Evolutionary conservation across 768 basidiomycete species (phyloP), one percentile per base, ranked within the genome.

Genomic region (Wakefieldia striispora): DNA sequence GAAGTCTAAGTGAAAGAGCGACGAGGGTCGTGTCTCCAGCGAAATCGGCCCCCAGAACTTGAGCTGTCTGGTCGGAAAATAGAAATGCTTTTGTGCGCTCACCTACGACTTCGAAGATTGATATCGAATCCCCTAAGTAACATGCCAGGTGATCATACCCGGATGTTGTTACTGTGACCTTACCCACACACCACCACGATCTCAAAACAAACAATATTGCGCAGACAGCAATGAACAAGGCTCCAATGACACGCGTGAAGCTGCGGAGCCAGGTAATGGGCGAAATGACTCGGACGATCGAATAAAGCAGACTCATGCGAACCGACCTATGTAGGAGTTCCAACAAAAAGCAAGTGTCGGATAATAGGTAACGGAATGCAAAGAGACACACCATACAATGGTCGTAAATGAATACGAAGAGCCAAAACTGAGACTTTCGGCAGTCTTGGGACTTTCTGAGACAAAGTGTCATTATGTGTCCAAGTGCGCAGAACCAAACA

Each of bases 231-330:
- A 46, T 6, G 35, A 60, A 57, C 13, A 51, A 3, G 17, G 29
- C 49, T 3, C 47, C 38, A 8, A 49, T 40, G 12, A 27, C 43
- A 21, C 39, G 39, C 20, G 20, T 21, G 12, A 51, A 4, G 9
- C 3, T 36, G 24, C 17, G 39, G 26, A 47, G 17, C 16, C 9
- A 17, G n/a, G 17, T 47, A 11, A 12, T 38, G 16, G 51, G 58
- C 23, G 38, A 11, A n/a, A 23, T 42, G 14, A 60, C 16, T 29
- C 59, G 55, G 14, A 46, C n/a, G 17, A 59, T 56, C 3, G 54
- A 60, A 39, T 37, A 48, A 16, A 57, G 21, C 16, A 56, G 21
- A 35, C 49, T 51, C 47, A 57, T 54, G 21, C 49, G 47, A 31
- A 49, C 45, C n/a, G 44, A 51, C 51, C 48, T 50, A n/a, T n/a